phyloP scores from a whole-genome alignment of 163 green algal genomes.

The Prototheca stagnorum region DNA sequence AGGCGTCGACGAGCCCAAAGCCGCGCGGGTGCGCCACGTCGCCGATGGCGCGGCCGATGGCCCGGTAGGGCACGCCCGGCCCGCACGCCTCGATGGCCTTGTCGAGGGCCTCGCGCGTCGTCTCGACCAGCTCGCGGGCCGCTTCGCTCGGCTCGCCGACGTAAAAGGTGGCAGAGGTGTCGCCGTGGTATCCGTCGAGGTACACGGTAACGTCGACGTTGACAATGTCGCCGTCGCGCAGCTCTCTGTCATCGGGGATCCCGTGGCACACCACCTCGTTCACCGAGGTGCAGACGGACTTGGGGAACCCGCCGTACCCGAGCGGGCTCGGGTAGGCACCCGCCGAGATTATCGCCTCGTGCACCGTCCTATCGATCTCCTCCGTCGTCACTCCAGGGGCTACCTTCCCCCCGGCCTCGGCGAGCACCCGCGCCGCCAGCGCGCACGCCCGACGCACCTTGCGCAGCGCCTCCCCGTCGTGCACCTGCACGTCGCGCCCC shows the following conservation, averaged over 20 bases:
- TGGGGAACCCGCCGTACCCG: constrained; percentile 67
- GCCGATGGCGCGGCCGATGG: constrained; percentile 65
- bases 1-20: constrained; percentile 40
- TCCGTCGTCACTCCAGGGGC: constrained; percentile 82
- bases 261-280: constrained; percentile 98
- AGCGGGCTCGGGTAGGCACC: constrained; percentile 63
- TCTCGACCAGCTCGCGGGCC: constrained; percentile 48
- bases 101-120: constrained; percentile 51
- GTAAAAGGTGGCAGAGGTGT: constrained; percentile 81
- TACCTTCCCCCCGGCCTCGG: constrained; percentile 17
- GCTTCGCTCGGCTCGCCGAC: constrained; percentile 53
- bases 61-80: constrained; percentile 52
- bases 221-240: constrained; percentile 83
- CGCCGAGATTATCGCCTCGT: constrained; percentile 41
- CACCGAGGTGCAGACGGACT: constrained; percentile 91
- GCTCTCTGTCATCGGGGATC: constrained; percentile 75
- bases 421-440: constrained; percentile 29
- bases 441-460: constrained; percentile 32
- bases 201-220: constrained; percentile 97
- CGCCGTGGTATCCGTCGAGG: constrained; percentile 81
- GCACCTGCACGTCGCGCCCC: constrained; percentile 36
- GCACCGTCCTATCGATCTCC: constrained; percentile 77
- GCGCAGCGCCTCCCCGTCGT: constrained; percentile 32
- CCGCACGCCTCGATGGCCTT: constrained; percentile 41
- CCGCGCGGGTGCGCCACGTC: constrained; percentile 39